Evolutionary conservation across 106 monocot genomes (phyloP).

Genomic region (Ottelia alismoides): DNA sequence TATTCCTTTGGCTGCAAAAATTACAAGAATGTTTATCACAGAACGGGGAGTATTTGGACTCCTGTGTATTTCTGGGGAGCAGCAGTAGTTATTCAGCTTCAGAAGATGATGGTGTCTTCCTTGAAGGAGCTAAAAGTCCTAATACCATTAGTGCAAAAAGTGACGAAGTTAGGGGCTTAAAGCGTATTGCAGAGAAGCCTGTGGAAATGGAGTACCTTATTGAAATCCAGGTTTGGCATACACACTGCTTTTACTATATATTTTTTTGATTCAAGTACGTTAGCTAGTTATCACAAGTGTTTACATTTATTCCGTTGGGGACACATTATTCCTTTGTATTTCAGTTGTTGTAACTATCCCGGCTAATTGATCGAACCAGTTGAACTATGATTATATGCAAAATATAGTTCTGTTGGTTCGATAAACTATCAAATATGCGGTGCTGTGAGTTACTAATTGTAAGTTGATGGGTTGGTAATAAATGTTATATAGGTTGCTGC

Average conservation of each 20-base stretch:
- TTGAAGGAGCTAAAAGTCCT: constrained; percentile 25
- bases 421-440: too few species aligned
- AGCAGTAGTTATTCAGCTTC: constrained; percentile 83
- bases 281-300: too few species aligned
- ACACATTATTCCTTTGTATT: too few species aligned
- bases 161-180: constrained; percentile 1
- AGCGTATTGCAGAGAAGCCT: constrained; percentile 15
- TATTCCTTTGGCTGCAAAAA: neutral
- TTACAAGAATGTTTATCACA: constrained; percentile 25
- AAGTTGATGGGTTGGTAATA: too few species aligned
- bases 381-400: too few species aligned
- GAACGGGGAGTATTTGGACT: constrained; percentile 88
- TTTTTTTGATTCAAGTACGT: too few species aligned
- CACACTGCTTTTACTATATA: neutral
- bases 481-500: too few species aligned
- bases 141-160: constrained; percentile 17
- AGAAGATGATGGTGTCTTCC: constrained; percentile 55
- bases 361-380: too few species aligned
- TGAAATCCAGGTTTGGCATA: constrained; percentile 75
- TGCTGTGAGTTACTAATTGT: too few species aligned
- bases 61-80: constrained; percentile 74
- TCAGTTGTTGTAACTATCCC: too few species aligned
- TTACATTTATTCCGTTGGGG: too few species aligned
- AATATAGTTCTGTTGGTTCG: too few species aligned
- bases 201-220: constrained; percentile 40